These are phyloP conservation scores for Sphaceloma murrayae DNA, from an alignment of 2,329 filamentous ascomycete genomes.

Conservation along the genomic window DNA sequence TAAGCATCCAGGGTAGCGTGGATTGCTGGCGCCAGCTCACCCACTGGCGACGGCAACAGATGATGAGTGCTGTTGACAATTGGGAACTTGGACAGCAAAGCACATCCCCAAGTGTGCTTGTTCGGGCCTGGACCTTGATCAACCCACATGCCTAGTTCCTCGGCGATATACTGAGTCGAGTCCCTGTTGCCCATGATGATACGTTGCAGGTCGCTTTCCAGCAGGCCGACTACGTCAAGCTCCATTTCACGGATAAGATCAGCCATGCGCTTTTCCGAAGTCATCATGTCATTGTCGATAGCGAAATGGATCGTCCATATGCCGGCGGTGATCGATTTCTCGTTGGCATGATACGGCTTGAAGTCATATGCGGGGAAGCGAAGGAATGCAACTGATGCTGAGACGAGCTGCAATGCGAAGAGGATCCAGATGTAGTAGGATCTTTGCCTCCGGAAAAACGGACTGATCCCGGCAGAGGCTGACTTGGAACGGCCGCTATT, in stretches of 20 bases:
- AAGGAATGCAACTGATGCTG: constrained; percentile 70
- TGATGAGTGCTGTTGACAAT: constrained; percentile 97
- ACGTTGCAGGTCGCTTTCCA: constrained; percentile 87
- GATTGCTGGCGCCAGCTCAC: constrained; percentile 90
- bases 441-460: constrained; percentile 39
- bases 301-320: constrained; percentile 99
- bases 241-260: constrained; percentile 69
- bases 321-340: constrained; percentile 81
- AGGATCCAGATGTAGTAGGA: constrained; percentile 65
- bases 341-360: constrained; percentile 75
- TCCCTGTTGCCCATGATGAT: constrained; percentile 99
- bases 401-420: constrained; percentile 66
- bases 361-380: constrained; percentile 92
- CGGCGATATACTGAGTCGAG: constrained; percentile 85
- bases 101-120: constrained; percentile 96
- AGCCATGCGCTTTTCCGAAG: constrained; percentile 81
- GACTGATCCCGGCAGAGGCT: constrained; percentile 27
- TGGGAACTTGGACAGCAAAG: constrained; percentile 90
- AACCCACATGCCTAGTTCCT: constrained; percentile 97
- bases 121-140: constrained; percentile 96
- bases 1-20: constrained; percentile 94
- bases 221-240: constrained; percentile 88
- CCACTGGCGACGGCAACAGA: constrained; percentile 82
- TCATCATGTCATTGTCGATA: constrained; percentile 98
- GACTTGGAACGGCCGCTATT: constrained; percentile 36